Base-by-base conservation (phyloP, 1,284 basidiomycete species). In the Kwoniella shivajii region DNA sequence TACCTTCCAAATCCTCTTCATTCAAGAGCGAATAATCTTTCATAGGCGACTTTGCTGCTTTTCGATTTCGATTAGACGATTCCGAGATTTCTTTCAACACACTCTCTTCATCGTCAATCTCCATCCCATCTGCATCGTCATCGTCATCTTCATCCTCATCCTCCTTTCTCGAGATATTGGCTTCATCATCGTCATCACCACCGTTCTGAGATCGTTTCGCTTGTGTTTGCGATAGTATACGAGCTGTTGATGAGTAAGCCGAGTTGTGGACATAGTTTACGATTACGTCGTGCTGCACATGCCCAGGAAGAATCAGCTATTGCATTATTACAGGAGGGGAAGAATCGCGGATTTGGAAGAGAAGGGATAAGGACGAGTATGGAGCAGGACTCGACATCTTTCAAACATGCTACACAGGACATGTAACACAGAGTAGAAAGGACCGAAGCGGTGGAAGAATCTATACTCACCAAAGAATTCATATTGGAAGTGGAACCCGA, bases 241-340 rank as follows among this genome's bases (percentile, higher is more conserved):
- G 53, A 5, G 73, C 74, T 0, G 74, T 76, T 11, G 63, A 63
- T 26, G 70, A 45, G 49, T 71, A 74, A 6, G 68, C 74, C 24
- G 65, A 59, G 37, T 67, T 68, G 41, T 62, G 59, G 47, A 76
- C 55, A 48, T 76, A 76, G 56, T 76, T 71, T n/a, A 73, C 53
- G 20, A 76, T 67, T n/a, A 76, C 60, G 56, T 74, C 71, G 59
- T 75, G 73, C 74, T 76, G 57, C 13, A 2, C 7, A 43, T 43
- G 18, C n/a, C n/a, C 9, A 38, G 41, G 20, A 11, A n/a, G n/a
- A n/a, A n/a, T n/a, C n/a, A n/a, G n/a, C n/a, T n/a, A n/a, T n/a
- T n/a, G n/a, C n/a, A n/a, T n/a, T n/a, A n/a, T n/a, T n/a, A n/a
- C n/a, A n/a, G n/a, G n/a, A n/a, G n/a, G n/a, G n/a, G n/a, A n/a